These are phyloP conservation scores for Kickxella alabastrina DNA, from an alignment of 192 early-diverging fungal species.

Conservation along the genomic window DNA sequence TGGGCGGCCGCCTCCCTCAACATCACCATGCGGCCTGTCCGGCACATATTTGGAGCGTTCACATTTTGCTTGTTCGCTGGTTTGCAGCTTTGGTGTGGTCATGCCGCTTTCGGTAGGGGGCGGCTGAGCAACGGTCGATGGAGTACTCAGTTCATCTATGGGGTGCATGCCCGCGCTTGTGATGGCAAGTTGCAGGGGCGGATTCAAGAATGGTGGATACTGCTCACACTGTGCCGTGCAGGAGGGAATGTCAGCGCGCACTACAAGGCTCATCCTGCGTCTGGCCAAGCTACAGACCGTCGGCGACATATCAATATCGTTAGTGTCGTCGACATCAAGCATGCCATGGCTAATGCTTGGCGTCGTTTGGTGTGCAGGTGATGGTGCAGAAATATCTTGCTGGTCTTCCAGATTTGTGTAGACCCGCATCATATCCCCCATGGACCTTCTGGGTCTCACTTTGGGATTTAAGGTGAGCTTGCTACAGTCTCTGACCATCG, in stretches of 20 bases:
- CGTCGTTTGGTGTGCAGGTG: not conserved
- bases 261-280: too few relatives aligned
- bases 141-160: not conserved
- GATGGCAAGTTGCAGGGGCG: conserved; percentile 5
- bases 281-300: conserved; percentile 28
- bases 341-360: not conserved
- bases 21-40: conserved; percentile 30
- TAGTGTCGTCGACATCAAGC: conserved; percentile 15
- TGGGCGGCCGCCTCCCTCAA: conserved; percentile 40
- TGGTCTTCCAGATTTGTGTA: too few relatives aligned
- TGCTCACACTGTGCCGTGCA: too few relatives aligned
- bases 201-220: too few relatives aligned
- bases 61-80: too few relatives aligned
- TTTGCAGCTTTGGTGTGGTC: conserved; percentile 44
- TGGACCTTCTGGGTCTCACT: conserved; percentile 9
- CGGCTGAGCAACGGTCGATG: not conserved
- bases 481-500: not conserved
- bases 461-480: not conserved
- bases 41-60: conserved; percentile 24
- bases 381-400: too few relatives aligned
- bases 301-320: conserved; percentile 37
- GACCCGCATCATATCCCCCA: conserved; percentile 9
- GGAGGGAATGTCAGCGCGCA: too few relatives aligned
- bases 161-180: conserved; percentile 11
- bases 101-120: not conserved